Conservation (phyloP, 129 eudicot species). For the Mikania micrantha region DNA sequence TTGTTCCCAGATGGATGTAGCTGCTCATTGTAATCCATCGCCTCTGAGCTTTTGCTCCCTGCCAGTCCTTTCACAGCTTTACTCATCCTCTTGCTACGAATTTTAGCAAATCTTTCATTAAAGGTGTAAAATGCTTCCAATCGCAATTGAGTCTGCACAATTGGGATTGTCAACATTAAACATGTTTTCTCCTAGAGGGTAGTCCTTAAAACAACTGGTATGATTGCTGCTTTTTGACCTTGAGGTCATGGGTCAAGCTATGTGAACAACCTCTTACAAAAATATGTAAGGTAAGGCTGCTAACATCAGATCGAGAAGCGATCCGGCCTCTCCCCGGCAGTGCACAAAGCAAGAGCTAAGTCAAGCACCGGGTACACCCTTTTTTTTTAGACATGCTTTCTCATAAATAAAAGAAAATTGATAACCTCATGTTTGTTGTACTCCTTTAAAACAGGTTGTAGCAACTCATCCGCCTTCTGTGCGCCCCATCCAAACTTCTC, state of each 20-base stretch:
- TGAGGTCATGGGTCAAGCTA: too few species aligned
- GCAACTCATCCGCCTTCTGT: constrained; percentile 83
- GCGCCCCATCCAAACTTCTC: constrained; percentile 89
- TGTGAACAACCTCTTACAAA: too few species aligned
- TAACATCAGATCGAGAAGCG: too few species aligned
- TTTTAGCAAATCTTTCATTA: constrained; percentile 87
- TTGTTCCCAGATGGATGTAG: constrained; percentile 30
- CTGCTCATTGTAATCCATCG: constrained; percentile 23
- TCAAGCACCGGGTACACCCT: too few species aligned
- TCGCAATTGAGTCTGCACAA: constrained; percentile 74
- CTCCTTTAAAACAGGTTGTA: constrained; percentile 83
- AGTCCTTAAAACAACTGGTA: too few species aligned
- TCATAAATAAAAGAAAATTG: constrained; percentile 4
- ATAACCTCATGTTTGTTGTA: constrained; percentile 87
- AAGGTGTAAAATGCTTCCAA: constrained; percentile 95
- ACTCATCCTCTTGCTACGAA: constrained; percentile 83
- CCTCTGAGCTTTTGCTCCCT: constrained; percentile 37
- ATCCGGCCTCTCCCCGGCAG: too few species aligned
- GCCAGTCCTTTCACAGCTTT: constrained; percentile 70
- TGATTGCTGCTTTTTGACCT: too few species aligned
- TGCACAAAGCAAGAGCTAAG: too few species aligned
- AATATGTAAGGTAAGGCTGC: too few species aligned
- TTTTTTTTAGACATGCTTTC: constrained; percentile 8
- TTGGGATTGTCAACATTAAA: constrained; percentile 6
- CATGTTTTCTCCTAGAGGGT: constrained; percentile 14